Base-by-base conservation (phyloP, 1,284 basidiomycete genomes). In the Sporisorium iseilematis-ciliati region DNA sequence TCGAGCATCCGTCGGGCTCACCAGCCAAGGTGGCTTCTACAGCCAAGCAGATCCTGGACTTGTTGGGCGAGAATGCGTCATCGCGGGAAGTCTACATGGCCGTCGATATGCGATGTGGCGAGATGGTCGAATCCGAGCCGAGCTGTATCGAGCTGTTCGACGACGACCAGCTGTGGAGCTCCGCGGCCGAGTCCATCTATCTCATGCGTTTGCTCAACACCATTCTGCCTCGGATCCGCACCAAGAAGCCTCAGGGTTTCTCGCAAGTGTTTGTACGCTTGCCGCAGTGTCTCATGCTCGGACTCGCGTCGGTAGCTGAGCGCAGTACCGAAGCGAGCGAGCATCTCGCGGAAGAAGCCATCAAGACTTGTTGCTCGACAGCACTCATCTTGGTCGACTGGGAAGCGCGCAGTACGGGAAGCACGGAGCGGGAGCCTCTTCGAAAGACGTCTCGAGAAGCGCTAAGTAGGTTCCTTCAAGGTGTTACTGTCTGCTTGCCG, bases 71-170 rank as follows among this genome's bases (percentile, higher is more conserved):
- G 38, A 26, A 57, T 20, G 74, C 68, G 2, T 79, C 77, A 7
- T 74, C 79, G 16, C 71, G 80, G 7, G 80, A 82, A 33, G 45
- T 82, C n/a, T 79, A 76, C 65, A 64, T 82, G 71, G 80, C 79
- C 6, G 42, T 73, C 18, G 75, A 80, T 55, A 72, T 79, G 65
- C 72, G 79, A 4, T 64, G 77, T 31, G 72, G 73, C 33, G 65
- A 69, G 29, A 45, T 80, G 57, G 55, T 78, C 20, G 58, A 65
- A 20, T 31, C 43, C 20, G 41, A 46, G 14, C 21, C 49, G 12
- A 41, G 20, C 16, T 49, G 46, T 20, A 33, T 55, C 40, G 57
- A 55, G 50, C 40, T 40, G 21, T 21, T 31, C 12, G 59, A 42
- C 21, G 50, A 25, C n/a, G 52, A 43, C 25, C 51, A 55, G 26